Evolutionary conservation across 108 stramenopile genomes (phyloP).

Genomic region (Skeletonema marinoi): DNA sequence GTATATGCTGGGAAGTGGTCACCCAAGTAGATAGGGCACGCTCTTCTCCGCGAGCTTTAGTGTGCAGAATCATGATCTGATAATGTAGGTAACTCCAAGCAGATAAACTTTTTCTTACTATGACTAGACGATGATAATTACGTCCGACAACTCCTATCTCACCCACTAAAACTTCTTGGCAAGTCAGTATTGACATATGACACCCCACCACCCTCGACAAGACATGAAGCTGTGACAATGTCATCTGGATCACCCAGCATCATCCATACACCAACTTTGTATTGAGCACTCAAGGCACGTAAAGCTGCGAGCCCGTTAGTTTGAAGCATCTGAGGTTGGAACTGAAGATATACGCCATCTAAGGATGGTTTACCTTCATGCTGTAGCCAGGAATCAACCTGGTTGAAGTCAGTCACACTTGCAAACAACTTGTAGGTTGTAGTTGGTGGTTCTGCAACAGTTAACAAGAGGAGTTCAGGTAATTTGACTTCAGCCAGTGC

Average conservation of each 20-base stretch:
- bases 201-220: conserved; percentile 64
- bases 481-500: conserved; percentile 17
- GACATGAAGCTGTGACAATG: conserved; percentile 51
- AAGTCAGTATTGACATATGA: conserved; percentile 79
- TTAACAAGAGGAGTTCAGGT: conserved; percentile 65
- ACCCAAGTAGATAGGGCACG: too few relatives aligned
- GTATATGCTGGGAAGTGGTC: too few relatives aligned
- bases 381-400: conserved; percentile 59
- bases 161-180: conserved; percentile 30
- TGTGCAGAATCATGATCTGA: too few relatives aligned
- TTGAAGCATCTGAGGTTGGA: conserved; percentile 64
- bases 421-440: conserved; percentile 53
- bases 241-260: conserved; percentile 68
- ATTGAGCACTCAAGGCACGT: conserved; percentile 44
- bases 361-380: conserved; percentile 46
- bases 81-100: too few relatives aligned
- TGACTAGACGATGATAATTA: too few relatives aligned
- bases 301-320: conserved; percentile 50
- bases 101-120: too few relatives aligned
- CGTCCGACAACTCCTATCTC: neutral
- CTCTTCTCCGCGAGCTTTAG: too few relatives aligned
- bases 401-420: conserved; percentile 53
- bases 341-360: conserved; percentile 81
- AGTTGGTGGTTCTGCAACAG: conserved; percentile 56
- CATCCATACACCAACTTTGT: conserved; percentile 67